Percentiles rank a stretch among this genome's conserved stretches.
Evolutionary conservation across 305 asterid species (phyloP).

Genomic region (Fraxinus baroniana): DNA sequence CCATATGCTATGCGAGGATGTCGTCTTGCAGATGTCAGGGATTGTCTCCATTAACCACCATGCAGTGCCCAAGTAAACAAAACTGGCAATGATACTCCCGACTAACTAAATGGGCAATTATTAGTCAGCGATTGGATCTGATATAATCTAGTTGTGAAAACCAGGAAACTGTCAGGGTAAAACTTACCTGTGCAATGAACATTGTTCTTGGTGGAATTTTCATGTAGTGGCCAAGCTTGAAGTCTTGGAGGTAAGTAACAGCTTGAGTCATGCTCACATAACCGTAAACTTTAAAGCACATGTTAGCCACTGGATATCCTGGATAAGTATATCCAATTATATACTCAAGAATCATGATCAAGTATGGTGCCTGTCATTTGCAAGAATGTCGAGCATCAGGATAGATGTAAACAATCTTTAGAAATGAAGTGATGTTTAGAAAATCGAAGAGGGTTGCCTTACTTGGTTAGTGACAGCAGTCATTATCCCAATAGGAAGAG

Average conservation of each 20-base stretch:
- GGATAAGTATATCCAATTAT: constrained; percentile 84
- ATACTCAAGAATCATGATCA: constrained; percentile 84
- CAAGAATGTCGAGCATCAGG: background rate
- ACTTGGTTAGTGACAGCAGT: constrained; percentile 89
- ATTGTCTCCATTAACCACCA: constrained; percentile 92
- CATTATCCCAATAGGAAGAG: constrained; percentile 80
- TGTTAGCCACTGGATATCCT: constrained; percentile 89
- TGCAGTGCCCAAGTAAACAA: constrained; percentile 70
- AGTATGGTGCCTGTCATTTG: constrained; percentile 58
- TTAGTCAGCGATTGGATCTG: background rate
- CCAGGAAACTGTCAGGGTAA: background rate
- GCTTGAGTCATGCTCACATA: constrained; percentile 89
- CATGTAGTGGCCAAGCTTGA: constrained; percentile 95
- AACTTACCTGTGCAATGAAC: constrained; percentile 80
- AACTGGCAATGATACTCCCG: constrained; percentile 70
- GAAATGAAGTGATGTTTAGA: background rate
- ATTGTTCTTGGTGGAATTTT: constrained; percentile 87
- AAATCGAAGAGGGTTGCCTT: background rate
- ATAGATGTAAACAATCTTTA: background rate
- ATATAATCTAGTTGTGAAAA: background rate
- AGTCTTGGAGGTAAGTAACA: constrained; percentile 76
- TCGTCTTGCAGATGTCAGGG: constrained; percentile 54
- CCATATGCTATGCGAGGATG: constrained; percentile 57
- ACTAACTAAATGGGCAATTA: constrained; percentile 42
- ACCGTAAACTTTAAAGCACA: constrained; percentile 94